Evolutionary conservation across 2,329 filamentous ascomycete genomes (phyloP).

Genomic region (Sarocladium strictum): DNA sequence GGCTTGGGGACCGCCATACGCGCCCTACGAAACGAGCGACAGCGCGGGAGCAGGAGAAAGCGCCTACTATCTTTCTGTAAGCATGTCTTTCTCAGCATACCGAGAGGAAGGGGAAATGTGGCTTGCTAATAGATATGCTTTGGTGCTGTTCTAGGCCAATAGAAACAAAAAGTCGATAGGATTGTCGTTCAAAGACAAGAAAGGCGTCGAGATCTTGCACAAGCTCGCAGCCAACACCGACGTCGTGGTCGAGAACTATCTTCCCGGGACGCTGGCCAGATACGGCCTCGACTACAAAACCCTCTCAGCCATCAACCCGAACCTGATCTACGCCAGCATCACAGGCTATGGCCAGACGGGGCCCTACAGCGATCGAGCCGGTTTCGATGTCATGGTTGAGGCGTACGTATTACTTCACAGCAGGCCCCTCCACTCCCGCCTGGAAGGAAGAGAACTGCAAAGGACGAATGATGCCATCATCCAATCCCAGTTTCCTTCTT

Average conservation of each 20-base stretch:
- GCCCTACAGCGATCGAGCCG: constrained; percentile 78
- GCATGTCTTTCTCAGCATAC: no score
- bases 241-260: constrained; percentile 93
- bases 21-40: constrained; percentile 57
- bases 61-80: constrained; percentile 91
- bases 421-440: no score
- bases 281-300: constrained; percentile 87
- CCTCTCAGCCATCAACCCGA: constrained; percentile 73
- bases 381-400: constrained; percentile 99
- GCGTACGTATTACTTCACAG: no score
- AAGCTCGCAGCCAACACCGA: constrained; percentile 79
- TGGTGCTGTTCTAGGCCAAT: no score
- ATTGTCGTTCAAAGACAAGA: constrained; percentile 80
- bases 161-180: constrained; percentile 95
- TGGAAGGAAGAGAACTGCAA: no score
- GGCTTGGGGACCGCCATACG: constrained; percentile 95
- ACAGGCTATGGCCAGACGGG: constrained; percentile 96
- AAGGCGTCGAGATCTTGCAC: constrained; percentile 82
- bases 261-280: constrained; percentile 83
- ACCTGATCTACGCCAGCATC: constrained; percentile 89
- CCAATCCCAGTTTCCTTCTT: no score
- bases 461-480: no score
- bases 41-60: constrained; percentile 76
- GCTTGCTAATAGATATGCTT: no score
- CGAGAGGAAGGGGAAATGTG: no score